A percentile compares a stretch with the other conserved stretches of the same genome.
phyloP scores from a whole-genome alignment of 2,329 filamentous ascomycete species.

The Claviceps maximensis region DNA sequence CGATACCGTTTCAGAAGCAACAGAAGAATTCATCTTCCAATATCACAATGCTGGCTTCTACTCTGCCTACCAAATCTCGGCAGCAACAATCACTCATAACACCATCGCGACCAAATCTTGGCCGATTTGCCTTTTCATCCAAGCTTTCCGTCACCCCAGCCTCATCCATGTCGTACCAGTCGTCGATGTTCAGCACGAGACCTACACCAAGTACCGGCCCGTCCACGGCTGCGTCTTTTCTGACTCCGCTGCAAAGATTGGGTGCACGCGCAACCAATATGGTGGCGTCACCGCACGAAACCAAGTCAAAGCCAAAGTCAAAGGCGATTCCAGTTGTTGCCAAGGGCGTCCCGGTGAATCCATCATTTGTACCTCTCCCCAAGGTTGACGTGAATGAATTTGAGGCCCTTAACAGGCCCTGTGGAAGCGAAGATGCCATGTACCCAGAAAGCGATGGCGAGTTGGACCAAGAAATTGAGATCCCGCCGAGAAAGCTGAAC shows the following conservation, averaged over 20 bases:
- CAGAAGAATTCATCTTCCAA: neutral
- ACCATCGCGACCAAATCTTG: conserved; percentile 18
- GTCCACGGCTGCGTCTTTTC: conserved; percentile 29
- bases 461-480: conserved; percentile 24
- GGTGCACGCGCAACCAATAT: conserved; percentile 28
- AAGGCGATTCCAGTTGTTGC: conserved; percentile 15
- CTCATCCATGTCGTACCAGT: conserved; percentile 21
- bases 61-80: conserved; percentile 10
- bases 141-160: conserved; percentile 19
- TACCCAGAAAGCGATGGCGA: conserved; percentile 39
- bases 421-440: conserved; percentile 45
- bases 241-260: conserved; percentile 42
- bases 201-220: conserved; percentile 28
- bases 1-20: neutral
- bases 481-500: conserved; percentile 25
- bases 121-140: conserved; percentile 23
- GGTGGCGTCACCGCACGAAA: conserved; percentile 15
- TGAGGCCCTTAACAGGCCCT: conserved; percentile 32
- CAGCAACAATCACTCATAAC: conserved; percentile 13
- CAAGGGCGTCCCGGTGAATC: conserved; percentile 32
- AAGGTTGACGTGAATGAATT: conserved; percentile 40
- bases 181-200: conserved; percentile 22
- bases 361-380: conserved; percentile 41
- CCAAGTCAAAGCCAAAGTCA: conserved; percentile 15
- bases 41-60: conserved; percentile 15